Conservation (phyloP, 192 early-diverging fungal species). For the Coemansia sp. region DNA sequence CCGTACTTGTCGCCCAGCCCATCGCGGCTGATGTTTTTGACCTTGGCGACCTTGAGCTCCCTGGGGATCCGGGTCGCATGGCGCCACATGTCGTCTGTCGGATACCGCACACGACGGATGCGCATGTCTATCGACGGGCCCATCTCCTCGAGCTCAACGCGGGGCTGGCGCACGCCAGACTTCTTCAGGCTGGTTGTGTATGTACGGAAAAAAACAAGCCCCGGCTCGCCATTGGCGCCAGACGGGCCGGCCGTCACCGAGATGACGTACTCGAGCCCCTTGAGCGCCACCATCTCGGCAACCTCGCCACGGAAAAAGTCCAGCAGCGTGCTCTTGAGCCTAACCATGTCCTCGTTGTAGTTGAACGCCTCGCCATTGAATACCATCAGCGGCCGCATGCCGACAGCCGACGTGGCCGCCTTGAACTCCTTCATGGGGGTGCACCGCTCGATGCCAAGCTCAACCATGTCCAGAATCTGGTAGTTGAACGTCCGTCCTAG, state of each 20-base stretch:
- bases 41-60: slow-evolving; percentile 73
- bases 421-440: slow-evolving; percentile 74
- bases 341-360: slow-evolving; percentile 65
- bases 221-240: slow-evolving; percentile 62
- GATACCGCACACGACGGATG: slow-evolving; percentile 71
- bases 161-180: slow-evolving; percentile 79
- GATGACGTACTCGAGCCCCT: slow-evolving; percentile 90
- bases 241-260: slow-evolving; percentile 73
- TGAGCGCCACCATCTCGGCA: slow-evolving; percentile 75
- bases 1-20: slow-evolving; percentile 90
- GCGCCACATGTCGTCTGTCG: slow-evolving; percentile 84
- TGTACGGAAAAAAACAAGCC: slow-evolving; percentile 75
- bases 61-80: slow-evolving; percentile 81
- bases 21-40: slow-evolving; percentile 90
- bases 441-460: slow-evolving; percentile 80
- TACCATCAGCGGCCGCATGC: slow-evolving; percentile 85
- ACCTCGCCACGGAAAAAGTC: slow-evolving; percentile 89
- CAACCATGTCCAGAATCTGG: slow-evolving; percentile 94
- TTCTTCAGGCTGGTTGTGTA: slow-evolving; percentile 89
- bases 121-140: slow-evolving; percentile 86
- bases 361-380: slow-evolving; percentile 92
- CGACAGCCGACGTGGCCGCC: slow-evolving; percentile 74
- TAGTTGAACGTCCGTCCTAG: slow-evolving; percentile 93
- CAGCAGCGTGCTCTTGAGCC: slow-evolving; percentile 81
- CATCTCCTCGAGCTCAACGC: slow-evolving; percentile 93